A percentile compares a stretch with the other conserved stretches of the same genome.
Conservation (phyloP, 768 basidiomycete genomes). For the Termitomyces sp. region DNA sequence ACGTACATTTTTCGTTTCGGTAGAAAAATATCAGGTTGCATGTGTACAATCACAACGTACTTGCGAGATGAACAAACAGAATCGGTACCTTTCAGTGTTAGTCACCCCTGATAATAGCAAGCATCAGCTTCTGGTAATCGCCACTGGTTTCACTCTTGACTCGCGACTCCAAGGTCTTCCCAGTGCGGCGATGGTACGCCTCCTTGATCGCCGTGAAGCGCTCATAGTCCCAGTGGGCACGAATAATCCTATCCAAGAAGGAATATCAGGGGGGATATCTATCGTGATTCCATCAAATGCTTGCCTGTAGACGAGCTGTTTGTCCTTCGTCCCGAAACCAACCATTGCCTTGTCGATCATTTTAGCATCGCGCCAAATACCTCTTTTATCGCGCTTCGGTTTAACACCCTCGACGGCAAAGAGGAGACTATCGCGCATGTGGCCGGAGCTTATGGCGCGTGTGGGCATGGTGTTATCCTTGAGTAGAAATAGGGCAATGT, state of each 20-base stretch:
- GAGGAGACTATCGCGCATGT: conserved; percentile 40
- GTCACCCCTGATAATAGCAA: conserved; percentile 18
- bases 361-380: conserved; percentile 50
- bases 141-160: conserved; percentile 54
- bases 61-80: neutral
- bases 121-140: conserved; percentile 36
- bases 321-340: conserved; percentile 49
- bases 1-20: no score
- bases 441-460: conserved; percentile 29
- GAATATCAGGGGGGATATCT: neutral
- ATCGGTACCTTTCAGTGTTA: neutral
- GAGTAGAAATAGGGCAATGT: neutral
- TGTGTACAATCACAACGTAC: neutral
- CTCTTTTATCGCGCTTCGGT: conserved; percentile 42
- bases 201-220: conserved; percentile 44
- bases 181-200: conserved; percentile 40
- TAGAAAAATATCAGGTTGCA: neutral
- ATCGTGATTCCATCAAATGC: neutral
- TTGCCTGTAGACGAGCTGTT: conserved; percentile 34
- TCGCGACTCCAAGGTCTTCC: conserved; percentile 35
- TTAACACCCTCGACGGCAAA: conserved; percentile 44
- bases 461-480: neutral
- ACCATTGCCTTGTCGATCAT: conserved; percentile 47
- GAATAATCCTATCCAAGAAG: conserved; percentile 30
- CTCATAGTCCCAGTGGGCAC: conserved; percentile 48